Percentiles rank a stretch among this genome's conserved stretches.
Evolutionary conservation across 2,329 filamentous ascomycete genomes (phyloP).

Genomic region (Talaromyces funiculosus): DNA sequence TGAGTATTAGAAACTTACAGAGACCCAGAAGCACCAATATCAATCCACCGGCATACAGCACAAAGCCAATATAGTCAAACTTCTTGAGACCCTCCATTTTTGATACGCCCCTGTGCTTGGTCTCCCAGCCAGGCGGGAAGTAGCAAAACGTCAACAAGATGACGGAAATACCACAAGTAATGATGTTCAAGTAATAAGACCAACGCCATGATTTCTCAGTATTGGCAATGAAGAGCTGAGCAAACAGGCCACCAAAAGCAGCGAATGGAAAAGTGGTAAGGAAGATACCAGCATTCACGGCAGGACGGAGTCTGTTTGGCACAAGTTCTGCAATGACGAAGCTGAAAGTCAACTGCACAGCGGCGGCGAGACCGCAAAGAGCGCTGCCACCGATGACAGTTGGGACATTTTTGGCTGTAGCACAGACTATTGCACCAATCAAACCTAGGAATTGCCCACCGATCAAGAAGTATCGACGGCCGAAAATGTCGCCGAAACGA

Average conservation of each 20-base stretch:
- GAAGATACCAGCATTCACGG: constrained; percentile 30
- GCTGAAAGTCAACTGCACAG: constrained; percentile 35
- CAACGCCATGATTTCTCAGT: constrained; percentile 45
- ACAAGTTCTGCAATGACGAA: constrained; percentile 37
- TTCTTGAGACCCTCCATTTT: constrained; percentile 36
- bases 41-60: constrained; percentile 39
- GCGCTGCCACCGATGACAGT: constrained; percentile 35
- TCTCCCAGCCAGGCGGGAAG: constrained; percentile 43
- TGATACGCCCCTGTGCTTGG: constrained; percentile 33
- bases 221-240: constrained; percentile 40
- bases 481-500: constrained; percentile 32
- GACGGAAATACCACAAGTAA: constrained; percentile 38
- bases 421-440: constrained; percentile 35
- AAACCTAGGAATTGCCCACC: constrained; percentile 26
- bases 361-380: constrained; percentile 33
- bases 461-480: constrained; percentile 31
- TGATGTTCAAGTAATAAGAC: constrained; percentile 47
- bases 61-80: constrained; percentile 45
- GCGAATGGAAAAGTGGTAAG: constrained; percentile 27
- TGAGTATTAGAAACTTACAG: constrained; percentile 16
- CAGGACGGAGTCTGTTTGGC: constrained; percentile 33
- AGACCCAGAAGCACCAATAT: constrained; percentile 43
- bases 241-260: constrained; percentile 42
- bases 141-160: constrained; percentile 43
- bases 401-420: constrained; percentile 31